Conservation (phyloP, 768 basidiomycete species). For the Boletales sp. region DNA sequence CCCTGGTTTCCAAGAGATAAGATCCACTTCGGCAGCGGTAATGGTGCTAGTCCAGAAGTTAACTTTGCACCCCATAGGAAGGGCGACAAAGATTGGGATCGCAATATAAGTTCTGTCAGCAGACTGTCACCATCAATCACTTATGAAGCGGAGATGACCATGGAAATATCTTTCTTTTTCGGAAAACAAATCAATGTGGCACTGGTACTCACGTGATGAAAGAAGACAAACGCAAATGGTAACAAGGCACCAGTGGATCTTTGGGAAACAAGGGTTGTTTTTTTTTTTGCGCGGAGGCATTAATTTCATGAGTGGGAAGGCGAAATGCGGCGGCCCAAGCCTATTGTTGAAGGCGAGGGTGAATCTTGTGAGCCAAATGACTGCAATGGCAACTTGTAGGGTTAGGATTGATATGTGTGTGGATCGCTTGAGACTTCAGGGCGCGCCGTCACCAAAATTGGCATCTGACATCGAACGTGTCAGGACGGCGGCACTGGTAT, state of each 20-base stretch:
- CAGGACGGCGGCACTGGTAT: conserved; percentile 16
- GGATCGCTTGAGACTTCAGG: conserved; percentile 34
- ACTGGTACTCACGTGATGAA: conserved; percentile 54
- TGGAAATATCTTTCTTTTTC: conserved; percentile 10
- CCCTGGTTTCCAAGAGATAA: conserved; percentile 20
- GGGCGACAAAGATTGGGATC: conserved; percentile 13
- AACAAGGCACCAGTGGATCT: conserved; percentile 10
- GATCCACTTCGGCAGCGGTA: conserved; percentile 51
- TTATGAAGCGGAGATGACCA: conserved; percentile 25
- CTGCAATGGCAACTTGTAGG: conserved; percentile 59
- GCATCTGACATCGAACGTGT: conserved; percentile 6
- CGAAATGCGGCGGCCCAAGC: neutral
- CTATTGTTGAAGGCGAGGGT: too few species aligned
- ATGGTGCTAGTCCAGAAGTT: conserved; percentile 18
- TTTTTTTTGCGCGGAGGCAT: neutral
- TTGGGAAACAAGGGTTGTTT: conserved; percentile 8
- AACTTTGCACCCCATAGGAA: conserved; percentile 21
- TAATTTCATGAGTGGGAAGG: conserved; percentile 5
- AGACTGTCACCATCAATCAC: conserved; percentile 8
- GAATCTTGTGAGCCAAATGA: conserved; percentile 44
- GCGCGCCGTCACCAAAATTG: conserved; percentile 8
- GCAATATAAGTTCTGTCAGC: conserved; percentile 11
- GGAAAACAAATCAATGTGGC: neutral
- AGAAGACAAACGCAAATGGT: conserved; percentile 47
- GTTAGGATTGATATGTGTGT: conserved; percentile 22